Evolutionary conservation across 78 protist species (phyloP), one percentile per base, ranked within the genome.

Genomic region (Creolimax fragrantissima): DNA sequence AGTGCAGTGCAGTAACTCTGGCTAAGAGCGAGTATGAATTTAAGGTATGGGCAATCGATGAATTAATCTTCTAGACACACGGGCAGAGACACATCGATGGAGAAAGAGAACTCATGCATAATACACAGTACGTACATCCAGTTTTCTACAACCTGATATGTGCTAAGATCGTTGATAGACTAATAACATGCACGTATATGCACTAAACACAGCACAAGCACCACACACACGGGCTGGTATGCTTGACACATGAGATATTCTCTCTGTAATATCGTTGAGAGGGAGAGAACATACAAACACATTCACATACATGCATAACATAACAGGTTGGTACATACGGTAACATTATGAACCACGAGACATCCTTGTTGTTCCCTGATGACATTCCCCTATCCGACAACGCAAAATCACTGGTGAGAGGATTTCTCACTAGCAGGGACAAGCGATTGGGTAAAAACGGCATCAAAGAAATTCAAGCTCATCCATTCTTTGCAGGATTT

Each of bases 321-420:
- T 58, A 58, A 1, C 86, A 83, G 86, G 86, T 24, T 24, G 91
- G 37, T 24, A 95, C 95, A 17, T 96, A 94, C 94, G 90, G 91
- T 81, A 94, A 93, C 85, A 95, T 96, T 41, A 45, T 91, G 43
- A 43, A 85, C 92, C 95, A 94, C 96, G 3, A 45, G 39, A 81
- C 47, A 47, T 24, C n/a, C 36, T 86, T 96, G 42, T 39, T 5
- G 36, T 95, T 96, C 81, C 95, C 95, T 0, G 85, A 92, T 35
- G 90, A 36, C 45, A 41, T 42, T 32, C 45, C 42, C 7, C 7
- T 83, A 32, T 35, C 42, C 0, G 86, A 83, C 44, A 45, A 86
- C n/a, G 42, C 32, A 35, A 5, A 86, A 11, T 6, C 39, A 32
- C 11, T 58, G 11, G 74, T 58, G 74, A 6, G 88, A 35, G 32